Evolutionary conservation across 2,329 filamentous ascomycete species (phyloP).

Genomic region (Aspergillus caelatus): DNA sequence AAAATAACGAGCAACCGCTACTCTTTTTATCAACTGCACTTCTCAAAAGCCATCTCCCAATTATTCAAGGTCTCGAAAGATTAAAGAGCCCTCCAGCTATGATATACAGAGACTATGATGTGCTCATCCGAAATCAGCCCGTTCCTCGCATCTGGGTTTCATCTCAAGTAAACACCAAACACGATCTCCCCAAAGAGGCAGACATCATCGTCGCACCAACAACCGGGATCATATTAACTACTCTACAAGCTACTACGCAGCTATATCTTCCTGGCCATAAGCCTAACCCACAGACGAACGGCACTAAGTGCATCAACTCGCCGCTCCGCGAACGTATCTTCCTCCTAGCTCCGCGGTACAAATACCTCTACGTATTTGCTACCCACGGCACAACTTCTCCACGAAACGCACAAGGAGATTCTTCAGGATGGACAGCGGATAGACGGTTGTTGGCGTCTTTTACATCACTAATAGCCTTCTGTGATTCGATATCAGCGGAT

Average conservation of each 20-base stretch:
- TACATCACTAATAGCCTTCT: conserved; percentile 28
- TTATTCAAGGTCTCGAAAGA: conserved; percentile 25
- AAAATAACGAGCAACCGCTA: conserved; percentile 25
- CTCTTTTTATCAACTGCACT: conserved; percentile 31
- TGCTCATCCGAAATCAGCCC: neutral
- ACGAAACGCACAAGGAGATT: conserved; percentile 23
- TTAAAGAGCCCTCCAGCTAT: conserved; percentile 16
- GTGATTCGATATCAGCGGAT: conserved; percentile 20
- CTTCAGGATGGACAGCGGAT: conserved; percentile 9
- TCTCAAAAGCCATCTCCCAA: conserved; percentile 27
- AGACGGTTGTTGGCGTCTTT: conserved; percentile 20
- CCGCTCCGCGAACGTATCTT: conserved; percentile 60
- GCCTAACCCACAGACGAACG: conserved; percentile 9
- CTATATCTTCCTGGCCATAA: conserved; percentile 66
- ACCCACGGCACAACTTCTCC: conserved; percentile 37
- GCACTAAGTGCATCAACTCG: conserved; percentile 32
- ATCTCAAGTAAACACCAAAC: neutral
- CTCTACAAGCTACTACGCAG: conserved; percentile 72
- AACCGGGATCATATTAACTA: conserved; percentile 71
- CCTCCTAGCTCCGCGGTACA: conserved; percentile 62
- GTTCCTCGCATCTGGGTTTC: neutral
- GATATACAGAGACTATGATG: conserved; percentile 31
- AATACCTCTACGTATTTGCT: conserved; percentile 68
- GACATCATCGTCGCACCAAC: conserved; percentile 73
- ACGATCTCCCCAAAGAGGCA: conserved; percentile 37